Conservation (phyloP, 805 yeast species). For the Brettanomyces naardenensis region DNA sequence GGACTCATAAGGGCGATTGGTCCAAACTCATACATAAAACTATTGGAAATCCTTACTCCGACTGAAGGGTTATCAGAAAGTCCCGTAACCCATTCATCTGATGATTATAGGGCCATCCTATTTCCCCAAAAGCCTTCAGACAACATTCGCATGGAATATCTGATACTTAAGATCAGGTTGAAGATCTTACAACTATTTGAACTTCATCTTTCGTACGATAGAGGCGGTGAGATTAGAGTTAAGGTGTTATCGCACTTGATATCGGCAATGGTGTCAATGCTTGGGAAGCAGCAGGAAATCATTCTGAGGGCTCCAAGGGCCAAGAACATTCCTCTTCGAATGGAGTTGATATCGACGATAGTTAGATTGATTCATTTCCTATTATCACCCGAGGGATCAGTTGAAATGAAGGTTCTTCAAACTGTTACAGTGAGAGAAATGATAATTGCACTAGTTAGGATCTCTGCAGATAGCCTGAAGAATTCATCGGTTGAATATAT, state of each 20-base stretch:
- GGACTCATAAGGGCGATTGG: constrained; percentile 52
- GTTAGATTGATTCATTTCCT: constrained; percentile 31
- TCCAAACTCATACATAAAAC: constrained; percentile 34
- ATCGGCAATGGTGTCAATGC: constrained; percentile 32
- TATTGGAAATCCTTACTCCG: constrained; percentile 38
- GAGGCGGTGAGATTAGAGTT: constrained; percentile 7
- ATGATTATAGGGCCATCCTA: constrained; percentile 13
- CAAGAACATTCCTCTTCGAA: constrained; percentile 27
- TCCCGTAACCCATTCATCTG: constrained; percentile 23
- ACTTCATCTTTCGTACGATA: constrained; percentile 22
- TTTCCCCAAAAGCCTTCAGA: constrained; percentile 10
- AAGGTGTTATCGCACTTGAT: constrained; percentile 27
- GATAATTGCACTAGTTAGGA: constrained; percentile 22
- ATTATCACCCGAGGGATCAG: constrained; percentile 23
- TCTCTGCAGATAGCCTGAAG: constrained; percentile 25
- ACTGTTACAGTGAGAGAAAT: constrained; percentile 23
- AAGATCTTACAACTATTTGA: constrained; percentile 44
- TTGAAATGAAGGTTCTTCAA: constrained; percentile 18
- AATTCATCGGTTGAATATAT: constrained; percentile 18
- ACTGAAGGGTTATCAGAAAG: constrained; percentile 8
- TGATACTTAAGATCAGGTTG: constrained; percentile 34
- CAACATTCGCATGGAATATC: constrained; percentile 32
- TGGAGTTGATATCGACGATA: constrained; percentile 32
- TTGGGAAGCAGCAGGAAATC: constrained; percentile 42
- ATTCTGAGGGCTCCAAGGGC: constrained; percentile 39